Conservation (phyloP, 768 basidiomycete species). For the Lactarius akahatsu region DNA sequence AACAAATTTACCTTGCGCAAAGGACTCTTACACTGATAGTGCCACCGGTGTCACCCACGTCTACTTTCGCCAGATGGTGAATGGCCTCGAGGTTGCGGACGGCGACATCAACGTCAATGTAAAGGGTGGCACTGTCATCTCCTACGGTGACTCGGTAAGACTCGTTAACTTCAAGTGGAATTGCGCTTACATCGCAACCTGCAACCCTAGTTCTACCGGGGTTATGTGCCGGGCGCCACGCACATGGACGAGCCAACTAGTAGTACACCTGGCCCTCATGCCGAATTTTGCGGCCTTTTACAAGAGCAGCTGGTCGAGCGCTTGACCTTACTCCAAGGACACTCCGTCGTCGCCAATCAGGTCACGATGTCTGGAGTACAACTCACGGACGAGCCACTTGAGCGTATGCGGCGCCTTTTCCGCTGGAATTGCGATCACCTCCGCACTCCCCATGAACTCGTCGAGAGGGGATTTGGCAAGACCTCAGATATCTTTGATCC, state of each 20-base stretch:
- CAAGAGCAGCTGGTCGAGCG: conserved; percentile 39
- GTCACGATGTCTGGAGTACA: conserved; percentile 41
- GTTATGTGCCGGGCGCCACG: conserved; percentile 44
- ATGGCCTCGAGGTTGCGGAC: conserved; percentile 85
- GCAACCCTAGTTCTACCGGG: conserved; percentile 68
- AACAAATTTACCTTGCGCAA: conserved; percentile 59
- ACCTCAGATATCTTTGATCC: conserved; percentile 37
- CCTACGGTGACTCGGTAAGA: conserved; percentile 34
- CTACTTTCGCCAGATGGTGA: conserved; percentile 81
- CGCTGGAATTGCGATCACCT: conserved; percentile 58
- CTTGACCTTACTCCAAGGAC: conserved; percentile 33
- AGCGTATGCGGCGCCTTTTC: conserved; percentile 47
- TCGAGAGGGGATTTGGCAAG: conserved; percentile 26
- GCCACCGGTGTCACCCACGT: conserved; percentile 87
- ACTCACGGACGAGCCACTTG: conserved; percentile 30
- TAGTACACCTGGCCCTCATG: conserved; percentile 45
- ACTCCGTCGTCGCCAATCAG: conserved; percentile 31
- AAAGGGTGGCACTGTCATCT: conserved; percentile 33
- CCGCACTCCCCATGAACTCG: conserved; percentile 42
- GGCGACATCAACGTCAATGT: conserved; percentile 94
- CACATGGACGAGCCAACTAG: conserved; percentile 31
- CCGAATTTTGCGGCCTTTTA: conserved; percentile 52
- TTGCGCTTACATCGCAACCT: background rate
- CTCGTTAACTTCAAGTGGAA: background rate
- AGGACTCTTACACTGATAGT: conserved; percentile 85